A percentile compares a stretch with the other conserved stretches of the same genome.
phyloP scores from a whole-genome alignment of 305 asterid species.

The Fraxinus greggii region DNA sequence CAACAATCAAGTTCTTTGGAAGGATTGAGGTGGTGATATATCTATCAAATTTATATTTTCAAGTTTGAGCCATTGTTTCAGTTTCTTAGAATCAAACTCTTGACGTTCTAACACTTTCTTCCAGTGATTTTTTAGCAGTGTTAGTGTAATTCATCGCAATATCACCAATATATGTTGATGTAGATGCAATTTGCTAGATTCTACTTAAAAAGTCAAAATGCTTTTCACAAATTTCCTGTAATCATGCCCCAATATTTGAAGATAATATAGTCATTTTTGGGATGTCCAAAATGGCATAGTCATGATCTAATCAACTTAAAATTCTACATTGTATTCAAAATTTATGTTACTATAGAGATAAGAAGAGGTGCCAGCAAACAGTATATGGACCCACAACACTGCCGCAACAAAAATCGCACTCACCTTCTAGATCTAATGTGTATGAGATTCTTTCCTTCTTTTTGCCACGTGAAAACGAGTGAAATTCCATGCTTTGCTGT shows the following conservation, averaged over 20 bases:
- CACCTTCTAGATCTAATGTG: background rate
- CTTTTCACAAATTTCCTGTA: background rate
- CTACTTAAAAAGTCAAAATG: background rate
- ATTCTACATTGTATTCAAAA: conserved; percentile 1
- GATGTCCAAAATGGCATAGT: conserved; percentile 7
- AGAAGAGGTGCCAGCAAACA: background rate
- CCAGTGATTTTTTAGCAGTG: background rate
- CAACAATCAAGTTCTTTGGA: conserved; percentile 86
- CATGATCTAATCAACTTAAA: background rate
- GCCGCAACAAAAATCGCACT: conserved; percentile 9
- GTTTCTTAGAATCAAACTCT: conserved; percentile 8
- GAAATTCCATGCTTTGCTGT: background rate
- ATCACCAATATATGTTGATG: conserved; percentile 12
- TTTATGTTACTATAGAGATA: conserved; percentile 6
- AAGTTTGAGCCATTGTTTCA: conserved; percentile 7
- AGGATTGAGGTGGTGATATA: conserved; percentile 66
- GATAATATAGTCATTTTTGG: background rate
- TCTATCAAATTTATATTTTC: conserved; percentile 20
- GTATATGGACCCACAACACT: background rate
- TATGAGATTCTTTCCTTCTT: background rate
- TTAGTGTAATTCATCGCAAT: conserved; percentile 3
- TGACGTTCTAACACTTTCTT: background rate
- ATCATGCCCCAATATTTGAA: background rate
- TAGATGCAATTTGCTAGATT: conserved; percentile 5
- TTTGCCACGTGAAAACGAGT: conserved; percentile 10